Percentiles rank a stretch among this genome's conserved stretches.
phyloP scores from a whole-genome alignment of 768 basidiomycete species.

The Atractiella rhizophila region DNA sequence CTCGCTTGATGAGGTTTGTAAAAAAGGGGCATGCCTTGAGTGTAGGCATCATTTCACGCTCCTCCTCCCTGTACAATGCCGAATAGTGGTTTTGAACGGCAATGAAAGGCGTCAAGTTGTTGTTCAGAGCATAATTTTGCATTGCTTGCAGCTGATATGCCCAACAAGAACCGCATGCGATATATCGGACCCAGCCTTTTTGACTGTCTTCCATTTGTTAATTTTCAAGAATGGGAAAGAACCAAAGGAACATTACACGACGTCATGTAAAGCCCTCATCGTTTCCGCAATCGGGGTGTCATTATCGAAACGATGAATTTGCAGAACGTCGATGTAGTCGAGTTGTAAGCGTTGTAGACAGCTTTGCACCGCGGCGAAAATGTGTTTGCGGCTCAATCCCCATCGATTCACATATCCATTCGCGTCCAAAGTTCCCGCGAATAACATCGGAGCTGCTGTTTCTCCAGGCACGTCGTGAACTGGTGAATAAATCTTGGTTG shows the following conservation, averaged over 20 bases:
- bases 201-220: too few relatives aligned
- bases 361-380: slow-evolving; percentile 35
- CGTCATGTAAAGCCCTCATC: slow-evolving; percentile 27
- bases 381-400: slow-evolving; percentile 29
- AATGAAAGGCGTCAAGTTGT: slow-evolving; percentile 14
- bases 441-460: too few relatives aligned
- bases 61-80: slow-evolving; percentile 1
- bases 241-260: too few relatives aligned
- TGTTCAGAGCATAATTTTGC: slow-evolving; percentile 9
- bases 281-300: slow-evolving; percentile 32
- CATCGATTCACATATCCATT: slow-evolving; percentile 33
- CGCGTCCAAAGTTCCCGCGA: too few relatives aligned
- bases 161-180: slow-evolving; percentile 24
- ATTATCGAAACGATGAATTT: slow-evolving; percentile 36
- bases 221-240: too few relatives aligned
- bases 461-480: too few relatives aligned
- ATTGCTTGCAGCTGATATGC: slow-evolving; percentile 19
- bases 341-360: slow-evolving; percentile 42
- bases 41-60: slow-evolving; percentile 8
- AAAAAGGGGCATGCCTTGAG: slow-evolving; percentile 2
- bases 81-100: slow-evolving; percentile 14
- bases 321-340: slow-evolving; percentile 51
- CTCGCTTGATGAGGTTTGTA: too few relatives aligned
- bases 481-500: slow-evolving; percentile 35
- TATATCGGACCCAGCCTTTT: slow-evolving; percentile 22